phyloP scores from a whole-genome alignment of 2,329 filamentous ascomycete genomes.

The Colletotrichum camelliae region DNA sequence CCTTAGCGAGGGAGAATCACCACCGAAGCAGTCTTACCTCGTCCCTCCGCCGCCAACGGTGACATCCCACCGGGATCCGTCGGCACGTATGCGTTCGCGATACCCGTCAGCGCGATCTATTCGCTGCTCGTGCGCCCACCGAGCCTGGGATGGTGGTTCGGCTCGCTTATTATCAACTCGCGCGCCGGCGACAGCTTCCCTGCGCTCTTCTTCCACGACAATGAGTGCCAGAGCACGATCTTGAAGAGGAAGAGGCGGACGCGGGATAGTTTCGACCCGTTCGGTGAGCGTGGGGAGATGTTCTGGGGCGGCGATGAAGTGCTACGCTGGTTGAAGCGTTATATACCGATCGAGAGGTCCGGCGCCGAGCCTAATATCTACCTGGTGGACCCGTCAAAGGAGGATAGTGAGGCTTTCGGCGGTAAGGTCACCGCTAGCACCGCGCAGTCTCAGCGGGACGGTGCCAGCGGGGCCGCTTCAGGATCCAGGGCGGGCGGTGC shows the following conservation, averaged over 20 bases:
- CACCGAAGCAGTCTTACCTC: constrained; percentile 85
- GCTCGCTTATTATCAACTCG: constrained; percentile 92
- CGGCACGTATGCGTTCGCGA: constrained; percentile 88
- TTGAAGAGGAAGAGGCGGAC: constrained; percentile 88
- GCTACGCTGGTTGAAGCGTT: constrained; percentile 85
- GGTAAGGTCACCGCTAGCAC: constrained; percentile 58
- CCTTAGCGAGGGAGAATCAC: constrained; percentile 78
- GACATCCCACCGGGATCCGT: constrained; percentile 72
- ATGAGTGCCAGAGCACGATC: constrained; percentile 94
- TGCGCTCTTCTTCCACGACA: constrained; percentile 96
- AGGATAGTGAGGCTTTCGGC: constrained; percentile 85
- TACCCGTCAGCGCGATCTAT: constrained; percentile 90
- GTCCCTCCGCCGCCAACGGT: constrained; percentile 91
- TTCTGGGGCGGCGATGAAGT: constrained; percentile 99
- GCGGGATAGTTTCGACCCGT: constrained; percentile 87
- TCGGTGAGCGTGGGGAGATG: constrained; percentile 82
- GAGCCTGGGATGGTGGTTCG: constrained; percentile 98
- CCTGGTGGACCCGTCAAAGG: constrained; percentile 83
- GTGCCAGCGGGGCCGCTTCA: constrained; percentile 24
- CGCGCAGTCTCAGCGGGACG: constrained; percentile 46
- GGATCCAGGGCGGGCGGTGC: constrained; percentile 25
- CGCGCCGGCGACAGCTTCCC: constrained; percentile 91
- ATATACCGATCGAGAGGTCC: constrained; percentile 83
- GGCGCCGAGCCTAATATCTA: constrained; percentile 90
- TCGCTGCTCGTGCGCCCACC: constrained; percentile 89